Percentiles rank a stretch among this genome's conserved stretches.
These are phyloP conservation scores for Pythium sp. DNA, from an alignment of 352 stramenopile genomes.

Conservation along the genomic window DNA sequence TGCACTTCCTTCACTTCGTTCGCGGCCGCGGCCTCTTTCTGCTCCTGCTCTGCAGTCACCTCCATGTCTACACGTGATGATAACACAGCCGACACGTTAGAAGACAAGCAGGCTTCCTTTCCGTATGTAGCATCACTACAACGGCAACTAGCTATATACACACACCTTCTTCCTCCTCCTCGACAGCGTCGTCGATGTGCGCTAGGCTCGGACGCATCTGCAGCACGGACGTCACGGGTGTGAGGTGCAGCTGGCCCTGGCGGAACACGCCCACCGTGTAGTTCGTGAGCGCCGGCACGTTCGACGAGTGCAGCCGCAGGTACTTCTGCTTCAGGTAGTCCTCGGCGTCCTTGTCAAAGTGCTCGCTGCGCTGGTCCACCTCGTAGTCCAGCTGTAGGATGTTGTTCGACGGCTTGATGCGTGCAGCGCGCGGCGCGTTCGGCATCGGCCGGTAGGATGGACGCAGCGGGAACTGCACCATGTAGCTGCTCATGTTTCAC, in stretches of 20 bases:
- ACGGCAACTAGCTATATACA: not conserved
- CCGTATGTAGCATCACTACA: not conserved
- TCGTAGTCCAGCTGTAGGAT: conserved; percentile 79
- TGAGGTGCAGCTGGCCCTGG: conserved; percentile 79
- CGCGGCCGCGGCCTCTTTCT: conserved; percentile 43
- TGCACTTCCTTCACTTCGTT: conserved; percentile 77
- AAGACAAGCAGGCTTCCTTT: not conserved
- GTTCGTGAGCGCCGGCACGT: conserved; percentile 66
- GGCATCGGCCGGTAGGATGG: conserved; percentile 78
- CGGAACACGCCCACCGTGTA: conserved; percentile 79
- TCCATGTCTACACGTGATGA: conserved; percentile 32
- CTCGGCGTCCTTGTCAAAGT: conserved; percentile 78
- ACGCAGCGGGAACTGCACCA: conserved; percentile 80
- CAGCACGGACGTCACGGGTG: conserved; percentile 58
- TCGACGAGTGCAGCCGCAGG: conserved; percentile 59
- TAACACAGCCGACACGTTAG: not conserved
- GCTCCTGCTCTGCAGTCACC: conserved; percentile 35
- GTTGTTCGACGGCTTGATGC: conserved; percentile 72
- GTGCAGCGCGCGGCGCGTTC: conserved; percentile 45
- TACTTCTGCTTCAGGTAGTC: conserved; percentile 78
- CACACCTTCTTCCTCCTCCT: conserved; percentile 51
- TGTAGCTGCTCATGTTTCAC: conserved; percentile 33
- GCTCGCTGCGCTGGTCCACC: conserved; percentile 63
- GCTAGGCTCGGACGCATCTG: conserved; percentile 81
- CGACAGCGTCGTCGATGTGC: conserved; percentile 73